Evolutionary conservation across 768 basidiomycete species (phyloP).

Genomic region (Terana coerulea): DNA sequence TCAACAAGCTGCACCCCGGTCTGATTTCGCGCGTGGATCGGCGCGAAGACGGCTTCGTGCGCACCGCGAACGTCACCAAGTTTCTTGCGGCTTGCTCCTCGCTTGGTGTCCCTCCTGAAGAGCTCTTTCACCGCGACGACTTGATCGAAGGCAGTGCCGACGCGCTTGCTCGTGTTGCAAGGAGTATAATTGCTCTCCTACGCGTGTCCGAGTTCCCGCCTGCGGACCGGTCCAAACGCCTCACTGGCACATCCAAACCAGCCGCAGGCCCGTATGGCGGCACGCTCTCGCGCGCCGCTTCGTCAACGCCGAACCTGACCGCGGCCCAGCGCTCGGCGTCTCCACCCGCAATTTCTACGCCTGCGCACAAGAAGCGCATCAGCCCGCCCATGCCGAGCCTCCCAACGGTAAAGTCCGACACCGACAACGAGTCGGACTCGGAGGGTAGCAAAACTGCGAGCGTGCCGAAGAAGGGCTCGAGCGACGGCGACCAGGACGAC

Average conservation of each 20-base stretch:
- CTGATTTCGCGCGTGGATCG: slow-evolving; percentile 59
- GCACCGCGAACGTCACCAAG: slow-evolving; percentile 69
- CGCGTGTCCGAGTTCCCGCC: slow-evolving; percentile 54
- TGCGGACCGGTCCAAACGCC: slow-evolving; percentile 42
- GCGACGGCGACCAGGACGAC: slow-evolving; percentile 25
- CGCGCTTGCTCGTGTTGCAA: slow-evolving; percentile 66
- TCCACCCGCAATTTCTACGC: slow-evolving; percentile 28
- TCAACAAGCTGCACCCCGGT: slow-evolving; percentile 71
- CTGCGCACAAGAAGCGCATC: slow-evolving; percentile 42
- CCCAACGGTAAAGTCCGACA: slow-evolving; percentile 52
- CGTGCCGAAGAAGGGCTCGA: slow-evolving; percentile 12
- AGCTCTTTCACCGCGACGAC: slow-evolving; percentile 67
- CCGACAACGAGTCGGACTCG: slow-evolving; percentile 38
- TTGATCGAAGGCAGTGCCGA: slow-evolving; percentile 58
- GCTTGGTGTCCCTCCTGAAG: slow-evolving; percentile 58
- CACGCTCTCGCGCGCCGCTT: slow-evolving; percentile 43
- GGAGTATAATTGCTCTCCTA: slow-evolving; percentile 66
- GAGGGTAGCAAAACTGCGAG: slow-evolving; percentile 29
- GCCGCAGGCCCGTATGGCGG: slow-evolving; percentile 21
- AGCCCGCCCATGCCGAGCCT: slow-evolving; percentile 44
- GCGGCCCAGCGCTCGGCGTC: slow-evolving; percentile 34
- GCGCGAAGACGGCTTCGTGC: slow-evolving; percentile 61
- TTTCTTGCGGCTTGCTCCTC: slow-evolving; percentile 75
- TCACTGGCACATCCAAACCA: slow-evolving; percentile 28
- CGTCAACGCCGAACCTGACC: slow-evolving; percentile 61